Evolutionary conservation across 1,284 basidiomycete genomes (phyloP), one percentile per base, ranked within the genome.

Genomic region (Ceratobasidium sp.): DNA sequence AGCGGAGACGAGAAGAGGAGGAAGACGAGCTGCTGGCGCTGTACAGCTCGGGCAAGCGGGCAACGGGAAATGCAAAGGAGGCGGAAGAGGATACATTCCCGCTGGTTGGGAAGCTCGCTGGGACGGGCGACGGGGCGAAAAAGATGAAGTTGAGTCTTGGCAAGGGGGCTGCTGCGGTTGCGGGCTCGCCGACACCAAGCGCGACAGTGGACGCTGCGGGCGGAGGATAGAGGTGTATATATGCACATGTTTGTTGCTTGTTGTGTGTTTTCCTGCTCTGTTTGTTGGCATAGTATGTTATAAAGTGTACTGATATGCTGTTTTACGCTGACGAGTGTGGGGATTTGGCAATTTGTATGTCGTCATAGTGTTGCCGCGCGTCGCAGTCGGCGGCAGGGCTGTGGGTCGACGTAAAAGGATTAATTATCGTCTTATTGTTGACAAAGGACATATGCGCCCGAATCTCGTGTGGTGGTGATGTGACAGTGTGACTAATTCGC

Each of bases 1-100:
- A 95, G 84, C 88, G 94, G 69, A 86, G 90, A 80, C 86, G 94
- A 54, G 89, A 88, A 11, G 90, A 91, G 22, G 93, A 94, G 17
- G 93, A 94, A 65, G 92, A 92, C 69, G 90, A 89, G 80, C 81
- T 88, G 79, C 83, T 93, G 54, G 89, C 80, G 3, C 69, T 92
- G 43, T 85, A 86, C 29, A 86, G 83, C 73, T 89, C 89, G 79
- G 82, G 88, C 61, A 91, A 90, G 82, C 89, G 89, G 75, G 68
- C 17, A 57, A 61, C 64, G 43, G 29, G 74, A 49, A 56, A 82
- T 83, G 17, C 87, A 19, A 43, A 67, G 51, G 81, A 81, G 37
- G 66, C 61, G 0, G 76, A 68, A 22, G 77, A 77, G 52, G 80
- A 79, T 43, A 61, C 80, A 80, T 40, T 81, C 80, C 49, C 79